Conservation (phyloP, 495 filamentous ascomycete species). For the Annulohypoxylon moriforme region DNA sequence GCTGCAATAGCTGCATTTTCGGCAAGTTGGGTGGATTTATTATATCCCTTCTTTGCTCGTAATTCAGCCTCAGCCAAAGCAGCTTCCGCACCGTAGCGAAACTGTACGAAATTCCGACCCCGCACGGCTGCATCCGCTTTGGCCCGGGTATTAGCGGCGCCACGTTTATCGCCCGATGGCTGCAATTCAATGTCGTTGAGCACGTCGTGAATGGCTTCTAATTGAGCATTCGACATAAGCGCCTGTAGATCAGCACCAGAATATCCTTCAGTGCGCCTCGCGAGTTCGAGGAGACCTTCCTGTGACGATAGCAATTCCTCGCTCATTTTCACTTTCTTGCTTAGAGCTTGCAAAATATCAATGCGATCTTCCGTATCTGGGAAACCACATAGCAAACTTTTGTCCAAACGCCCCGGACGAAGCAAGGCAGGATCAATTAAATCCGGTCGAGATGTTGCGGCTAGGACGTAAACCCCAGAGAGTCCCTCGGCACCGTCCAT, state of each 20-base stretch:
- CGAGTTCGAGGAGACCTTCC: conserved; percentile 73
- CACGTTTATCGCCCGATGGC: conserved; percentile 43
- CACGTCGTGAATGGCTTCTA: conserved; percentile 95
- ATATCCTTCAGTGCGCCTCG: conserved; percentile 85
- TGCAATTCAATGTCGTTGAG: conserved; percentile 71
- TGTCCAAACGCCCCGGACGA: conserved; percentile 89
- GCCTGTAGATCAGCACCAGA: conserved; percentile 95
- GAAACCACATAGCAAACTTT: conserved; percentile 89
- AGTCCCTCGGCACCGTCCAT: conserved; percentile 99
- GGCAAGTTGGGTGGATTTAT: conserved; percentile 64
- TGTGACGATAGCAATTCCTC: conserved; percentile 65
- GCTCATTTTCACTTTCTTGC: conserved; percentile 77
- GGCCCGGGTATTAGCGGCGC: conserved; percentile 34
- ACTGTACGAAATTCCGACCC: conserved; percentile 76
- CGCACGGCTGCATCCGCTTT: conserved; percentile 51
- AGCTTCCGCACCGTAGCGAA: conserved; percentile 77
- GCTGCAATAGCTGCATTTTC: conserved; percentile 77
- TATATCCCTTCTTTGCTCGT: conserved; percentile 48
- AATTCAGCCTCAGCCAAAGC: conserved; percentile 57
- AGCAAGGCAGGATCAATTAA: conserved; percentile 93
- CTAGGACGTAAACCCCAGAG: conserved; percentile 93
- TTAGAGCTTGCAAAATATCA: conserved; percentile 87
- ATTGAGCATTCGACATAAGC: conserved; percentile 93
- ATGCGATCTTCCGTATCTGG: conserved; percentile 79
- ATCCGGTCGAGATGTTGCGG: conserved; percentile 90